Evolutionary conservation across 768 basidiomycete species (phyloP), one percentile per base, ranked within the genome.

Genomic region (Pulveroboletus sp.): DNA sequence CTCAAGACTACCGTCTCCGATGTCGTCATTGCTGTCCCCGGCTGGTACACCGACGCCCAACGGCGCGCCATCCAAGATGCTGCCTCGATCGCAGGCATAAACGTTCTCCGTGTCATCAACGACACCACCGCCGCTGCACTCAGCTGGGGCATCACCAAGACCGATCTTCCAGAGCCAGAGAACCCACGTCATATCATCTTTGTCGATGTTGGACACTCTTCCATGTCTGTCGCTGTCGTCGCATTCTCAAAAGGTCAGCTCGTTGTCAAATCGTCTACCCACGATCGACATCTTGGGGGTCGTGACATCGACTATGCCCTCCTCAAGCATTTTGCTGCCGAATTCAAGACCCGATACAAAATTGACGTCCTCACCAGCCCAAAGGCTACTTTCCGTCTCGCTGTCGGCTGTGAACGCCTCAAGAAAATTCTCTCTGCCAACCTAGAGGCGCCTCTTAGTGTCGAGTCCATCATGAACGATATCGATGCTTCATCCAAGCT

Each of bases 101-200:
- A 93, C 70, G 73, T 82, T 56, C 89, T 98, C 53, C 90, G 95
- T 45, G 79, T 99, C 69, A 92, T 98, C 76, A 97, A 97, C 75
- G 96, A 98, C 69, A 85, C 87, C 49, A 98, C 95, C 55, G 96
- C 95, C 46, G 80, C 86, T 50, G 96, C 96, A 36, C 86, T 99
- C 67, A 93, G 91, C 46, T 99, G 95, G 73, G 96, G 96, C 58
- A 98, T 98, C 78, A 99, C 95, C 57, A 99, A 99, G 73, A 83
- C 88, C 26, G 96, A 99, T 69, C 84, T 99, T 39, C 96, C 96
- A 18, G 83, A 86, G 12, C 67, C 83, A 31, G 93, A 94, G 54
- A 76, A 73, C 57, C 86, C 94, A 0, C 80, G 86, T 31, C 80
- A 96, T 68, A 85, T 99, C 69, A 88, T 86, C 56, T 97, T 99